Percentiles rank a stretch among this genome's conserved stretches.
Evolutionary conservation across 2,329 filamentous ascomycete species (phyloP).

Genomic region (Venturiaceae sp.): DNA sequence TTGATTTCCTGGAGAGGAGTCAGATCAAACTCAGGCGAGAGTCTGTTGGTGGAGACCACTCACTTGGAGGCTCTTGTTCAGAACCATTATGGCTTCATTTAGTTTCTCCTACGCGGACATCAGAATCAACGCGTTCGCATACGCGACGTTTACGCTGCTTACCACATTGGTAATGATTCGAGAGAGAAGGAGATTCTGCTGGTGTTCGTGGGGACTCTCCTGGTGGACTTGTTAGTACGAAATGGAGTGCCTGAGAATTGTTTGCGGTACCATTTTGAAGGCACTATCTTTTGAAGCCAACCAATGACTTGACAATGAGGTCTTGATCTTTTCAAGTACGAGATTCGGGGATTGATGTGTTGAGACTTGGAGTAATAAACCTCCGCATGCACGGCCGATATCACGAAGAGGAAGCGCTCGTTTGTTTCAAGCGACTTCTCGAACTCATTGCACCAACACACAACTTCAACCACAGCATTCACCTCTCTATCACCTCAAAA

Average conservation of each 20-base stretch:
- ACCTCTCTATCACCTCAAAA: constrained; percentile 16
- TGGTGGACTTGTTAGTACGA: constrained; percentile 16
- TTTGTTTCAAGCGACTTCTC: background rate
- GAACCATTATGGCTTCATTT: constrained; percentile 83
- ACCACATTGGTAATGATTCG: constrained; percentile 98
- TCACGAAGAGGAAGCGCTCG: background rate
- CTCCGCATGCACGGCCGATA: no score
- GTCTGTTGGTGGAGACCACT: constrained; percentile 7
- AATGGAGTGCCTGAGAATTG: background rate
- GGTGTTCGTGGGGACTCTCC: constrained; percentile 97
- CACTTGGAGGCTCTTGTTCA: constrained; percentile 89
- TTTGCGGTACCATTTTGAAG: background rate
- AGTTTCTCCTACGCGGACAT: constrained; percentile 70
- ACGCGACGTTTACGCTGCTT: constrained; percentile 29
- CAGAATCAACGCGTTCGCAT: background rate
- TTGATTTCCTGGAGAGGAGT: constrained; percentile 99
- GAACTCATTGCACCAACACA: background rate
- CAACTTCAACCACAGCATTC: no score
- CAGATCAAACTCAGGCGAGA: background rate
- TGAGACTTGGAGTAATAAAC: no score
- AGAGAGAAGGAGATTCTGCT: constrained; percentile 86
- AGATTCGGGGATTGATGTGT: no score
- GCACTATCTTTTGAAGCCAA: no score
- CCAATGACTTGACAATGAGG: no score
- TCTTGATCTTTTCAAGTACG: no score